These are phyloP conservation scores for Xylaria sp. DNA, from an alignment of 2,329 filamentous ascomycete genomes.

Conservation along the genomic window DNA sequence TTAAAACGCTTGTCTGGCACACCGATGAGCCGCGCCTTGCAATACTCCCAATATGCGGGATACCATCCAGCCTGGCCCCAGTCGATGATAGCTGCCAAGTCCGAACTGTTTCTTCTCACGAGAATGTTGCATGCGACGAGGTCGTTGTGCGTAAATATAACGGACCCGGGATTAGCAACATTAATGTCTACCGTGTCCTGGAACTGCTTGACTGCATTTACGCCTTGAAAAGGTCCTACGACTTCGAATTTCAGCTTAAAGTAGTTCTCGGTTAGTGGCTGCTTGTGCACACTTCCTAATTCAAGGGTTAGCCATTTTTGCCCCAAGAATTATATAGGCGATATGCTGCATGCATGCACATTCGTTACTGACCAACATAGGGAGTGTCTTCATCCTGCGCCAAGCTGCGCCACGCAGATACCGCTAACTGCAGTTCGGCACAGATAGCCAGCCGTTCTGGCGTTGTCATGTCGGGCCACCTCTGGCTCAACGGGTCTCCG, in stretches of 20 bases:
- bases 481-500: slow-evolving; percentile 26
- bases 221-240: slow-evolving; percentile 26
- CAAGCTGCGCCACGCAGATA: slow-evolving; percentile 28
- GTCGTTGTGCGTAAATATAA: slow-evolving; percentile 29
- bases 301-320: no score
- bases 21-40: slow-evolving; percentile 21
- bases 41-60: slow-evolving; percentile 32
- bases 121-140: slow-evolving; percentile 31
- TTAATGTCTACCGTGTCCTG: slow-evolving; percentile 22
- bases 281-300: slow-evolving; percentile 20
- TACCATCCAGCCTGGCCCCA: slow-evolving; percentile 28
- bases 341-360: no score
- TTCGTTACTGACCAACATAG: no score
- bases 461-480: slow-evolving; percentile 23
- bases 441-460: slow-evolving; percentile 13
- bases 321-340: no score
- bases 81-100: slow-evolving; percentile 28
- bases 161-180: slow-evolving; percentile 20
- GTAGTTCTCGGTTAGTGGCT: slow-evolving; percentile 24
- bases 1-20: slow-evolving; percentile 19
- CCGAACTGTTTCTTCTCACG: slow-evolving; percentile 20
- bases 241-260: slow-evolving; percentile 17
- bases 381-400: slow-evolving; percentile 15
- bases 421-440: slow-evolving; percentile 23
- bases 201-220: slow-evolving; percentile 25